Base-by-base conservation (phyloP, 805 yeast species). In the Maudiozyma serrabonitensis region DNA sequence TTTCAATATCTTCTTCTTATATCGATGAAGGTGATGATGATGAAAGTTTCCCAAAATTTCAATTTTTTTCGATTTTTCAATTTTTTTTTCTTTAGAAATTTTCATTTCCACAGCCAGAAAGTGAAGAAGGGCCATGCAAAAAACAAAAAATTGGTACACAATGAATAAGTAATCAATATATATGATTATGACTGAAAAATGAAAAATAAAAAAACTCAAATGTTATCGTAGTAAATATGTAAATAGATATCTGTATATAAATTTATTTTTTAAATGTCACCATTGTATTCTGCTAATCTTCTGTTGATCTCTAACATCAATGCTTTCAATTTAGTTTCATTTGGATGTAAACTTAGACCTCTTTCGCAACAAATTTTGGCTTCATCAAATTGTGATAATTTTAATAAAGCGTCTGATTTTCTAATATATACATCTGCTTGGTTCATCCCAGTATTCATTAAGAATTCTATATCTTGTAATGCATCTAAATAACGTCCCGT, bases 351-450 rank as follows among this genome's bases (percentile, higher is more conserved):
- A n/a, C 82, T 71, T 50, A 85, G 70, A 0, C 90, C 95, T 62
- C 90, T 75, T 66, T 84, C 90, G 58, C 82, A 75, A 57, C 79
- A 84, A 2, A 78, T 76, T 52, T 80, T 78, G 2, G 89, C 84
- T 8, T 74, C 79, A 43, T 75, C 76, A 51, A 77, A 74, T 62
- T 80, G 79, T 1, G 84, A 86, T 61, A 85, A 68, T 56, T 82
- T 80, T 56, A 69, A 67, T 55, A 75, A 71, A 43, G 85, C 79
- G 45, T 84, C 80, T 1, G 88, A 84, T 58, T 83, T 75, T 68
- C 93, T 76, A 48, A 84, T 71, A 59, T 82, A 83, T 61, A 84
- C 82, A 47, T 85, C 93, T 1, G 90, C 80, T 4, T 79, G 69
- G 47, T 71, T 67, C 62, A 79, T 68, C 66, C 79, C 81, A 59